Conservation (phyloP, 495 filamentous ascomycete species). For the Aspergillus bridgeri region DNA sequence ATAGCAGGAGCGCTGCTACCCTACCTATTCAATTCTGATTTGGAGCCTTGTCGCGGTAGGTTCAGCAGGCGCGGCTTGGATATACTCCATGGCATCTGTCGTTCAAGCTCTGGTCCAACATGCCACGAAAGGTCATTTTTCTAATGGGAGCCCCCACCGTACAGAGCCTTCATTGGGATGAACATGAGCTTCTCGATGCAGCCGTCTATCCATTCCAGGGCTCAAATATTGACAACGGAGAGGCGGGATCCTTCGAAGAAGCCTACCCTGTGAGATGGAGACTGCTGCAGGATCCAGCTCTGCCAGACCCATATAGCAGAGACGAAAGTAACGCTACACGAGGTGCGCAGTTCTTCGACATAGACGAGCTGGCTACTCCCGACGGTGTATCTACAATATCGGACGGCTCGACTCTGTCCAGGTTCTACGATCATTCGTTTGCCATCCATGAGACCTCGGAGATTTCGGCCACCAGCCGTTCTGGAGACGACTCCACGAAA, state of each 20-base stretch:
- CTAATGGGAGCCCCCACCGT: conserved; percentile 60
- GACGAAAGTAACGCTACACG: conserved; percentile 11
- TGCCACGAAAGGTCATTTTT: conserved; percentile 52
- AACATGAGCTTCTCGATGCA: conserved; percentile 44
- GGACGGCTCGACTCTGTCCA: conserved; percentile 45
- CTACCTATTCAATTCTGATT: background rate
- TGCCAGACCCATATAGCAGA: conserved; percentile 11
- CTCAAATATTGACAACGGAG: conserved; percentile 9
- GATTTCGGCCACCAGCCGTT: conserved; percentile 20
- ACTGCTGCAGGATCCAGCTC: conserved; percentile 23
- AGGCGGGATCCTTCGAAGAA: conserved; percentile 6
- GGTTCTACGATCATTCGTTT: conserved; percentile 74
- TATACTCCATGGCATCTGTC: conserved; percentile 5
- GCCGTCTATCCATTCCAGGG: conserved; percentile 48
- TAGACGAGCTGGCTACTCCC: conserved; percentile 33
- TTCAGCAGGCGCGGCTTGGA: background rate
- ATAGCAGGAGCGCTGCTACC: background rate
- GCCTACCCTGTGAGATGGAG: conserved; percentile 39
- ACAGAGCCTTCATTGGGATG: conserved; percentile 53
- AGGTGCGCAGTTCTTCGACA: conserved; percentile 49
- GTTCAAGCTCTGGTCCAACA: conserved; percentile 14
- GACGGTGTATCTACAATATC: conserved; percentile 18
- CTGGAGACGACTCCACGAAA: conserved; percentile 20
- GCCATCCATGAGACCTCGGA: conserved; percentile 53
- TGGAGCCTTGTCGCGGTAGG: background rate